Conservation (phyloP, 2,329 filamentous ascomycete species). For the Exophiala viscosa region DNA sequence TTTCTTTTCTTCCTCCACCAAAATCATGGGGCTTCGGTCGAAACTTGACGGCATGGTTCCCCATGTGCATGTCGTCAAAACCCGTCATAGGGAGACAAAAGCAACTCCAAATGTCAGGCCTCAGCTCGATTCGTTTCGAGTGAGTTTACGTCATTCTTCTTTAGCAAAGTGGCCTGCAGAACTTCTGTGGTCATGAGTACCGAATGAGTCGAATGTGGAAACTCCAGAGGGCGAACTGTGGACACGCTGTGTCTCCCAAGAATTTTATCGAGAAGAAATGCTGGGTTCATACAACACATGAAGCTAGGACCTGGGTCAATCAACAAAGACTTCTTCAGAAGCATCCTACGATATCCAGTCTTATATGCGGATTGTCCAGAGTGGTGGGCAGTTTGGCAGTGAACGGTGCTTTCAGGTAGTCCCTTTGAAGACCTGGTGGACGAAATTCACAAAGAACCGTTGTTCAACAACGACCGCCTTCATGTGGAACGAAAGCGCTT, state of each 20-base stretch:
- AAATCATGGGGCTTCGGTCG: background rate
- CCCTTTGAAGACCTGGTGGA: too few species aligned
- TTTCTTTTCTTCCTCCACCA: background rate
- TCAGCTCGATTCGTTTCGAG: background rate
- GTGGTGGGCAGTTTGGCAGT: constrained; percentile 6
- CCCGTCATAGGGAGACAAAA: background rate
- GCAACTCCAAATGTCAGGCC: background rate
- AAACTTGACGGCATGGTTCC: background rate
- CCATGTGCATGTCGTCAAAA: background rate
- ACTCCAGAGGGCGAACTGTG: constrained; percentile 1
- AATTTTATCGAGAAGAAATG: constrained; percentile 4
- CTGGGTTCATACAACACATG: constrained; percentile 4
- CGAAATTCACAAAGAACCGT: constrained; percentile 8
- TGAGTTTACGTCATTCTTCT: background rate
- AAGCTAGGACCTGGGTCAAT: background rate
- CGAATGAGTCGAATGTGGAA: too few species aligned
- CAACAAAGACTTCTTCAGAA: background rate
- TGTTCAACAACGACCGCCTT: constrained; percentile 9
- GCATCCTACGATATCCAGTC: background rate
- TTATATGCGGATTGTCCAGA: constrained; percentile 7
- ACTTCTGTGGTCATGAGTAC: background rate
- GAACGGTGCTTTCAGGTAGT: background rate
- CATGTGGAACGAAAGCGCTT: constrained; percentile 9
- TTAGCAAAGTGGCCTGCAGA: background rate
- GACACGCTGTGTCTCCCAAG: constrained; percentile 10